A percentile compares a stretch with the other conserved stretches of the same genome.
Conservation (phyloP, 352 stramenopile genomes). For the Phytophthora macrochlamydospora region DNA sequence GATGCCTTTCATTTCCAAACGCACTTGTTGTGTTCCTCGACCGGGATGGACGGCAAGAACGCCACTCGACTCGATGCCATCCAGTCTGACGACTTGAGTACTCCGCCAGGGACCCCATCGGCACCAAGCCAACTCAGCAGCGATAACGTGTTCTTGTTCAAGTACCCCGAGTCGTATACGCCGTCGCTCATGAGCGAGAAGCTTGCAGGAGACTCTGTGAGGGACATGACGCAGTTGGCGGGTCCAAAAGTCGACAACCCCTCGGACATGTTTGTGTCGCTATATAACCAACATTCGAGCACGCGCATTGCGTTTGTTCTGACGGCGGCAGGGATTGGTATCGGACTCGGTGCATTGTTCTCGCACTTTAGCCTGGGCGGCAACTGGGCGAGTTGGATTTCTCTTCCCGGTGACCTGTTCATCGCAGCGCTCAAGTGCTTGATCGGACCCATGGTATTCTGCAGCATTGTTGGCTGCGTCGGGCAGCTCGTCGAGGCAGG, state of each 20-base stretch:
- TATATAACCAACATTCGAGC: slow-evolving; percentile 48
- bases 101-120: slow-evolving; percentile 27
- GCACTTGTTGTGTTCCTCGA: slow-evolving; percentile 15
- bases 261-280: slow-evolving; percentile 45
- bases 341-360: slow-evolving; percentile 53
- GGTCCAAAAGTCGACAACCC: slow-evolving; percentile 23
- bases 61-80: slow-evolving; percentile 4
- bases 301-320: slow-evolving; percentile 42
- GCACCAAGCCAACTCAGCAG: slow-evolving; percentile 15
- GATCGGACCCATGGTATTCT: slow-evolving; percentile 74
- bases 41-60: slow-evolving; percentile 12
- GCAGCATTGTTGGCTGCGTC: slow-evolving; percentile 64
- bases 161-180: slow-evolving; percentile 24
- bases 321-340: slow-evolving; percentile 44
- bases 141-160: slow-evolving; percentile 19
- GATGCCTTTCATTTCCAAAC: background rate
- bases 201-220: slow-evolving; percentile 9
- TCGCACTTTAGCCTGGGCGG: slow-evolving; percentile 34
- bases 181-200: slow-evolving; percentile 30
- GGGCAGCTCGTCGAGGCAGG: slow-evolving; percentile 58
- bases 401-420: slow-evolving; percentile 66
- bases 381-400: slow-evolving; percentile 48
- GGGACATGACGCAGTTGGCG: background rate
- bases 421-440: slow-evolving; percentile 64
- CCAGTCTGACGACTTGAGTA: slow-evolving; percentile 25